Conservation (phyloP, 1,284 basidiomycete species). For the Vanrija humicola region DNA sequence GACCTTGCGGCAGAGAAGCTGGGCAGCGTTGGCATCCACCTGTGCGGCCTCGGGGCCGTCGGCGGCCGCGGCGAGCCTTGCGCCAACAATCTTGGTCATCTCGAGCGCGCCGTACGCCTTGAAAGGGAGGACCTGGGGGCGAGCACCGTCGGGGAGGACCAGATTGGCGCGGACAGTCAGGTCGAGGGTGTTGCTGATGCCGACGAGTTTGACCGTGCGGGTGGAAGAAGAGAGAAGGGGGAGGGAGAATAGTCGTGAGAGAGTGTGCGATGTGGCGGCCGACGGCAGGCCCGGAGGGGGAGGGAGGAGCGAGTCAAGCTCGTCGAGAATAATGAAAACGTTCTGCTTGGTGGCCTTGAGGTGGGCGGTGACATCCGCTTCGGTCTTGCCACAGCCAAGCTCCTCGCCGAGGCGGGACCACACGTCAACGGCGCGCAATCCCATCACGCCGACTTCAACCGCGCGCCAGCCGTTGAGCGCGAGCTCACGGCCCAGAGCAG, state of each 20-base stretch:
- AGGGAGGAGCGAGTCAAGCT: slow-evolving; percentile 48
- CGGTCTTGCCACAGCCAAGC: slow-evolving; percentile 32
- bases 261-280: slow-evolving; percentile 39
- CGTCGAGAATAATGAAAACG: slow-evolving; percentile 47
- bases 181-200: slow-evolving; percentile 50
- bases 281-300: slow-evolving; percentile 32
- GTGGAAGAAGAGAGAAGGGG: slow-evolving; percentile 27
- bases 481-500: slow-evolving; percentile 34
- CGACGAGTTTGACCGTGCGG: slow-evolving; percentile 37
- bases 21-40: slow-evolving; percentile 44
- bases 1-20: slow-evolving; percentile 46
- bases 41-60: slow-evolving; percentile 19
- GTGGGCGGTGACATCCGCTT: slow-evolving; percentile 27
- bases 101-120: slow-evolving; percentile 43
- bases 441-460: slow-evolving; percentile 47
- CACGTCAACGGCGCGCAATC: slow-evolving; percentile 34
- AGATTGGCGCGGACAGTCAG: slow-evolving; percentile 46
- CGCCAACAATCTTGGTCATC: slow-evolving; percentile 43
- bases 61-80: slow-evolving; percentile 27
- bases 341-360: slow-evolving; percentile 15
- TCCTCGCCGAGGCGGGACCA: slow-evolving; percentile 38
- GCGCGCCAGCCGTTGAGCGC: slow-evolving; percentile 34
- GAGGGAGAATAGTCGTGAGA: slow-evolving; percentile 45
- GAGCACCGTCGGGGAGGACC: slow-evolving; percentile 33
- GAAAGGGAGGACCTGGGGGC: slow-evolving; percentile 45